phyloP scores from a whole-genome alignment of 2,329 filamentous ascomycete genomes.

The Capronia epimyces region DNA sequence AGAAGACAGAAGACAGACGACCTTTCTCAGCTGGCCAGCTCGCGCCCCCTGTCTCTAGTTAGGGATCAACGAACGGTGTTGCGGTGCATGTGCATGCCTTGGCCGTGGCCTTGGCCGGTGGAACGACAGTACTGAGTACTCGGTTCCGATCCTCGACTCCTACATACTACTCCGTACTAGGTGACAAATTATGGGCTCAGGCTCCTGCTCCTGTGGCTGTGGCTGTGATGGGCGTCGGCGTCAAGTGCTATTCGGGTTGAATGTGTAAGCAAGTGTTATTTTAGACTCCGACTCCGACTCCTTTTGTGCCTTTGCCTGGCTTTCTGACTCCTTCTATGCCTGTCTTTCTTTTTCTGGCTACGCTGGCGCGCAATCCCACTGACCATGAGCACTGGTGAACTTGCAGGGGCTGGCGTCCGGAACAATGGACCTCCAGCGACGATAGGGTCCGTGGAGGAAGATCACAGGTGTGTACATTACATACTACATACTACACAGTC shows the following conservation, averaged over 20 bases:
- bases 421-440: slow-evolving; percentile 64
- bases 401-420: slow-evolving; percentile 47
- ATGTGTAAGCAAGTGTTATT: slow-evolving; percentile 24
- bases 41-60: too few species aligned
- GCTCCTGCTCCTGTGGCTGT: too few species aligned
- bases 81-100: too few species aligned
- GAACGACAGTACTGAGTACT: too few species aligned
- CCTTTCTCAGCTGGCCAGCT: too few species aligned
- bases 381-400: slow-evolving; percentile 9
- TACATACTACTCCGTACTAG: too few species aligned
- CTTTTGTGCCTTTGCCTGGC: too few species aligned
- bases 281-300: slow-evolving; percentile 8
- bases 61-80: too few species aligned
- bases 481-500: neutral
- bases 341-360: slow-evolving; percentile 2
- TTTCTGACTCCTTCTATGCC: neutral
- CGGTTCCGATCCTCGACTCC: too few species aligned
- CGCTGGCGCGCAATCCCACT: slow-evolving; percentile 2
- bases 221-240: too few species aligned
- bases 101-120: too few species aligned
- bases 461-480: slow-evolving; percentile 50
- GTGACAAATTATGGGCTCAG: neutral
- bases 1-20: too few species aligned
- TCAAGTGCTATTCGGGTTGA: slow-evolving; percentile 18
- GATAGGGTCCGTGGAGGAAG: slow-evolving; percentile 72